phyloP scores from a whole-genome alignment of 2,329 filamentous ascomycete genomes.

The Immersiporthe knoxdaviesiana region DNA sequence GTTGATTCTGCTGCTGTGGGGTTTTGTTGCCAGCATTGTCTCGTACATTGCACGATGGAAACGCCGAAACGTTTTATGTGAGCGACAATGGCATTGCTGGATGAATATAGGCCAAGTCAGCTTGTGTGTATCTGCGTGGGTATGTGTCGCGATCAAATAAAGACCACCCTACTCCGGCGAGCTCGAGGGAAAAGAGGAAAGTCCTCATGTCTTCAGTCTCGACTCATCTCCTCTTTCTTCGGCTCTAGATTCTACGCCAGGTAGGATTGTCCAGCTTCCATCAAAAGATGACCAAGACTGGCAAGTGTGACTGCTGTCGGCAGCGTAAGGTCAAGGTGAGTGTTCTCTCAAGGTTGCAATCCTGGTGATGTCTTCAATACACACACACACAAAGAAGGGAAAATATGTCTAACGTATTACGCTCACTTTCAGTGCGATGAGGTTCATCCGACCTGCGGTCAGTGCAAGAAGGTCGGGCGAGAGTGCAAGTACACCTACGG shows the following conservation, averaged over 20 bases:
- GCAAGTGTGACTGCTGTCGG: constrained; percentile 10
- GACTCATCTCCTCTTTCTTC: neutral
- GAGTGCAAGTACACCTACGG: constrained; percentile 5
- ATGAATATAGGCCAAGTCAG: neutral
- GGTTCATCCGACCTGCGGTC: neutral
- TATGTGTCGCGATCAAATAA: neutral
- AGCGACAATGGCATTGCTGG: neutral
- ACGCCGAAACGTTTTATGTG: neutral
- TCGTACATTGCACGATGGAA: neutral
- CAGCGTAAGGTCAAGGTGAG: constrained; percentile 7
- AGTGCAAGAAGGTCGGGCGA: neutral
- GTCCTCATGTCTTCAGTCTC: neutral
- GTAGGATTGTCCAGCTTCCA: neutral
- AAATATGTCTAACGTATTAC: neutral
- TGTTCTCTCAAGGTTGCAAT: too few relatives aligned
- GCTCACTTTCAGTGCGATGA: neutral
- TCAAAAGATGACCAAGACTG: constrained; percentile 3
- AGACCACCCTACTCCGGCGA: neutral
- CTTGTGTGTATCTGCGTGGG: neutral
- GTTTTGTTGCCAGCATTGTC: neutral
- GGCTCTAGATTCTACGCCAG: neutral
- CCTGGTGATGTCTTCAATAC: neutral
- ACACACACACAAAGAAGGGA: too few relatives aligned
- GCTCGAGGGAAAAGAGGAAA: neutral
- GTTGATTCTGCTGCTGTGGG: neutral